Conservation (phyloP, 345 rosid species). For the Geranium brycei region DNA sequence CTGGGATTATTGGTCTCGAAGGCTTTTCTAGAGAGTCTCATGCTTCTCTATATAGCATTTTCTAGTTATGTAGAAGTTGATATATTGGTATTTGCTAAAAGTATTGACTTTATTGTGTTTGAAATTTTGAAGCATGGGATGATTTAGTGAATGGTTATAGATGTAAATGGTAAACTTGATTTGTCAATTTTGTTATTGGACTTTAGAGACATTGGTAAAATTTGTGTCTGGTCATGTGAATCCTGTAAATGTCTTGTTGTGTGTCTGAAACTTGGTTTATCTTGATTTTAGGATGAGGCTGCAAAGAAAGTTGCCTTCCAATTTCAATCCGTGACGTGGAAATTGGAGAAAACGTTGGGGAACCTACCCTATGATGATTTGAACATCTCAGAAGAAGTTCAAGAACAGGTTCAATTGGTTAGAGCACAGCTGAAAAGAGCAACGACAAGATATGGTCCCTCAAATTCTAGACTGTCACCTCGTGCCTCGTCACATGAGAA, state of each 20-base stretch:
- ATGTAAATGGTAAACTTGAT: no score
- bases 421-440: constrained; percentile 77
- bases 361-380: constrained; percentile 50
- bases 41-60: no score
- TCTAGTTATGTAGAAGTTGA: no score
- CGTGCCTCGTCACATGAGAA: constrained; percentile 30
- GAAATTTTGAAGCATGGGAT: no score
- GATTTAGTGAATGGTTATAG: not conserved
- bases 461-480: constrained; percentile 31
- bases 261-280: constrained; percentile 28
- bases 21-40: no score
- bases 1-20: no score
- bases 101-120: no score
- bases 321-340: constrained; percentile 74
- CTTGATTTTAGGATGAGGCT: constrained; percentile 55
- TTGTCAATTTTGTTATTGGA: not conserved
- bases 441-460: constrained; percentile 47
- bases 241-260: constrained; percentile 15
- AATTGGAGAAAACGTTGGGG: constrained; percentile 67
- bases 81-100: no score
- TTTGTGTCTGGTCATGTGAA: constrained; percentile 11
- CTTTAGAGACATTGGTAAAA: constrained; percentile 3
- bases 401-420: constrained; percentile 72
- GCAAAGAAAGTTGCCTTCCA: constrained; percentile 62
- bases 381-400: constrained; percentile 75